Evolutionary conservation across 768 basidiomycete species (phyloP), one percentile per base, ranked within the genome.

Genomic region (Tulasnella sp.): DNA sequence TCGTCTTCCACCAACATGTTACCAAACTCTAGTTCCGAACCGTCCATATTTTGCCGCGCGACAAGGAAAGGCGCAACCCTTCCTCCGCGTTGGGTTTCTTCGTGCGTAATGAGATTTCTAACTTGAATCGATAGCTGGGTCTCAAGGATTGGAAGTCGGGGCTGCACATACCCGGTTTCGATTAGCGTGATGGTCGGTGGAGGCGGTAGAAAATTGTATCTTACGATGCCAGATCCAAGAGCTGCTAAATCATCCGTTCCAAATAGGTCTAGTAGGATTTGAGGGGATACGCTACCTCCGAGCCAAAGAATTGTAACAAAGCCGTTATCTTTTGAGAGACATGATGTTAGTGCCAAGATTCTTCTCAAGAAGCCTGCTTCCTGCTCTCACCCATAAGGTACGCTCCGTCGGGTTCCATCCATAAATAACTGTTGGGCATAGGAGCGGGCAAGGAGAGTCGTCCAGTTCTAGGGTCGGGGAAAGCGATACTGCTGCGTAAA

Each of bases 1-100:
- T 93, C 90, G 85, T 99, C 98, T 87, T 99, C 98, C 36, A 98
- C 91, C 18, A 99, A 88, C 94, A 98, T 94, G 86, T 99, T 98
- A 81, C 93, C 94, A 83, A 97, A 98, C 85, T 99, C 98, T 71
- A 99, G 90, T 86, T 99, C 97, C 75, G 91, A 87, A 18, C 91
- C 97, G 83, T 99, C 98, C 84, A 96, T 87, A 84, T 98, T 95
- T 84, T 99, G 98, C 12, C 98, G 90, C 0, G 94, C 94, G 38
- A 99, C 88, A 46, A 91, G 86, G 77, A 85, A 82, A 10, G 88
- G 87, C 42, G 44, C 84, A 82, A 4, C 90, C 88, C 21, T 62
- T 7, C 89, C 88, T 18, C 84, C 85, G 42, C 92, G 88, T 79
- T 91, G 88, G 2, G 86, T 83, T 75, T 88, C 87, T 34, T 94